Evolutionary conservation across 371 early-diverging fungal genomes (phyloP), one percentile per base, ranked within the genome.

Genomic region (Saksenaea oblongispora): DNA sequence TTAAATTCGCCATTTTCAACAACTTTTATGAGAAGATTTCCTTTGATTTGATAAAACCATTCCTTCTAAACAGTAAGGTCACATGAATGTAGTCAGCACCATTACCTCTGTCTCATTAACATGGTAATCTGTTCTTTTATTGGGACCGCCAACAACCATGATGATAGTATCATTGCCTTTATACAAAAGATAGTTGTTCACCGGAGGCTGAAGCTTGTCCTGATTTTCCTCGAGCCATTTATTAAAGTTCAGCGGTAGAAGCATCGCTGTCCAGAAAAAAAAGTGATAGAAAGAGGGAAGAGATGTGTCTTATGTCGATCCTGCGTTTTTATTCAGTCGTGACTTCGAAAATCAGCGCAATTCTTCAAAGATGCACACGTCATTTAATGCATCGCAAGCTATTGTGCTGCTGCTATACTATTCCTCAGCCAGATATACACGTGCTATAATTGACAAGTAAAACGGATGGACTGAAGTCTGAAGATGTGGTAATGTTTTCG

Each of bases 11-110:
- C 84, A 58, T 87, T 82, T 28, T 92, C 93, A 0, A 92, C 93
- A 47, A 96, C 85, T 64, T 90, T 95, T 54, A 98, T 84, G 22
- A 92, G 62, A 90, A 97, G 89, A 53, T 89, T 86, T 3, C 98
- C 98, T 76, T 93, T 91, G 80, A 91, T 75, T 76, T 97, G 97
- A 78, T 91, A 95, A 76, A 98, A 98, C 93, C 94, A 97, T 74
- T 98, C 98, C 89, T 93, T n/a, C 15, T 37, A 22, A 54, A 3
- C 24, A 37, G 14, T 28, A 27, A 42, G n/a, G 56, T 39, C 39
- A 36, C 37, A 68, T 27, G 18, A 59, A 41, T 15, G 36, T 10
- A 17, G 24, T 47, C 17, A 10, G 9, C 11, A 47, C 13, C 34
- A 41, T 18, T 76, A 92, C 94, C 86, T 96, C 98, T 7, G 98